Percentiles rank a stretch among this genome's conserved stretches.
phyloP scores from a whole-genome alignment of 2,329 filamentous ascomycete genomes.

The Nigrograna mackinnonii region DNA sequence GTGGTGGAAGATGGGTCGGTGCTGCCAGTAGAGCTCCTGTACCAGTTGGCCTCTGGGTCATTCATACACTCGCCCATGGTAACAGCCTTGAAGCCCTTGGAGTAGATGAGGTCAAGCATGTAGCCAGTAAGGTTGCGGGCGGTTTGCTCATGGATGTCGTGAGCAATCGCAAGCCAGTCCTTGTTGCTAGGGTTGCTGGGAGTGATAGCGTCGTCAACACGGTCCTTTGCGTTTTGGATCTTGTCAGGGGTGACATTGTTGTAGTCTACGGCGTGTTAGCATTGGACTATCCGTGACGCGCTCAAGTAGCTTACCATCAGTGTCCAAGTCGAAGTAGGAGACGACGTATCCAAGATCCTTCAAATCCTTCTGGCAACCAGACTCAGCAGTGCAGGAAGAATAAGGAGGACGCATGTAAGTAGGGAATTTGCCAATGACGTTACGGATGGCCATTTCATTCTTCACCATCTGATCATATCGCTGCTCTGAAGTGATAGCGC shows the following conservation, averaged over 20 bases:
- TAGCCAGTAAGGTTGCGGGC: conserved; percentile 47
- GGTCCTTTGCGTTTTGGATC: conserved; percentile 37
- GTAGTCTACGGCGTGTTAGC: conserved; percentile 20
- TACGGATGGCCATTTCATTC: conserved; percentile 59
- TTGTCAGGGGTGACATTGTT: conserved; percentile 28
- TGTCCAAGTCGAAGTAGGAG: conserved; percentile 64
- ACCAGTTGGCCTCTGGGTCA: conserved; percentile 52
- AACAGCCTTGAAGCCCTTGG: conserved; percentile 47
- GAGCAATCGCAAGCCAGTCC: conserved; percentile 57
- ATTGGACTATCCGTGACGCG: background rate
- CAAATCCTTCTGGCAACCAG: conserved; percentile 43
- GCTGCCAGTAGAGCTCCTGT: conserved; percentile 42
- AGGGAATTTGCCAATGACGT: conserved; percentile 58
- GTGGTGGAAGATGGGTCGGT: conserved; percentile 37
- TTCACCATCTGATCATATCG: conserved; percentile 55
- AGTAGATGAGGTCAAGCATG: conserved; percentile 45
- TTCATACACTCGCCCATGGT: conserved; percentile 54
- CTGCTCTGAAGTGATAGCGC: conserved; percentile 43
- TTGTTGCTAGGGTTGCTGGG: conserved; percentile 24
- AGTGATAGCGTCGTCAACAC: conserved; percentile 48
- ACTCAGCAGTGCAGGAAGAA: conserved; percentile 47
- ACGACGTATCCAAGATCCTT: conserved; percentile 59
- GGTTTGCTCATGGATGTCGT: conserved; percentile 53
- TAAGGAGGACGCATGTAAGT: conserved; percentile 58
- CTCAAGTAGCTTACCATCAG: conserved; percentile 47